A percentile compares a stretch with the other conserved stretches of the same genome.
phyloP scores from a whole-genome alignment of 148 eudicot species.

The Vaccinium darrowii region DNA sequence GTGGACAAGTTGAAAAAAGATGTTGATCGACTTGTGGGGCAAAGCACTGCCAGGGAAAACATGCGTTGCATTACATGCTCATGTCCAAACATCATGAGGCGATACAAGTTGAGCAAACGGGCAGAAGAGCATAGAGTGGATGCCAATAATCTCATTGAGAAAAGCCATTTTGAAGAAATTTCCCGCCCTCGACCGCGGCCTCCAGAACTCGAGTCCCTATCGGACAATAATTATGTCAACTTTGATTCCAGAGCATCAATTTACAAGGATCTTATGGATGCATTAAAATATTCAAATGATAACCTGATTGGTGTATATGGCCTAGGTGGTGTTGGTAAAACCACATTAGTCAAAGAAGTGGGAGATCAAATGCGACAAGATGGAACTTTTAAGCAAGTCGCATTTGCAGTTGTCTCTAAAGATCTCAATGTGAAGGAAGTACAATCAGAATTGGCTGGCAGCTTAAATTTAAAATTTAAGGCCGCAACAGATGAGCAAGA shows the following conservation, averaged over 20 bases:
- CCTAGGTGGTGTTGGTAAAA: neutral
- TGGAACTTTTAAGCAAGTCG: neutral
- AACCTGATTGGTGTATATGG: neutral
- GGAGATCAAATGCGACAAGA: neutral
- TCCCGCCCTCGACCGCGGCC: neutral
- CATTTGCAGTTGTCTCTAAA: neutral
- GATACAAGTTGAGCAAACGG: neutral
- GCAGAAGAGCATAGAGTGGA: neutral
- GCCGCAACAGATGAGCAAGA: neutral
- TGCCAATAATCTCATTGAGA: neutral
- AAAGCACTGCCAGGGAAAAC: neutral
- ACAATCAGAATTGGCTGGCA: neutral
- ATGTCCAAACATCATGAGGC: neutral
- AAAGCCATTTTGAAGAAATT: neutral
- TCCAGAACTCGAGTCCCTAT: neutral
- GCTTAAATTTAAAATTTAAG: neutral
- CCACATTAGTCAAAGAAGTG: neutral
- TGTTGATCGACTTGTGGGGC: neutral
- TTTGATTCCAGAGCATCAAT: neutral
- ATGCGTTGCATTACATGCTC: neutral
- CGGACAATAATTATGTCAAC: neutral
- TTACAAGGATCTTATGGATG: neutral
- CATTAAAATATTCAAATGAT: neutral
- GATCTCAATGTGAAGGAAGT: neutral
- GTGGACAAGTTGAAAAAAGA: neutral